Percentiles rank a stretch among this genome's conserved stretches.
Evolutionary conservation across 345 rosid genomes (phyloP).

Genomic region (Dimocarpus longan): DNA sequence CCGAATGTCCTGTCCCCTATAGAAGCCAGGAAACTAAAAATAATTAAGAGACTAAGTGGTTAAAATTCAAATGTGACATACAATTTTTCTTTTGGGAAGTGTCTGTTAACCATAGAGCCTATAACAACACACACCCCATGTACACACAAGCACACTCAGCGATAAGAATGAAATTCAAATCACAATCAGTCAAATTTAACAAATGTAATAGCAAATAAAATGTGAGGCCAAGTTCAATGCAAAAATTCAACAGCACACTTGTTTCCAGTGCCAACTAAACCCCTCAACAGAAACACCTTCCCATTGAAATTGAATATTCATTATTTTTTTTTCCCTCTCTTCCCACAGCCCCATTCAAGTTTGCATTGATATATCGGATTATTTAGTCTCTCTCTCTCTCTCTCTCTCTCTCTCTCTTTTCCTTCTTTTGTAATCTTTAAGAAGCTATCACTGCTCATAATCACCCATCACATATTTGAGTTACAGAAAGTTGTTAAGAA

Average conservation of each 20-base stretch:
- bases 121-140: background rate
- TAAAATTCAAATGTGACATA: background rate
- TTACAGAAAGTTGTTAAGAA: conserved; percentile 8
- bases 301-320: background rate
- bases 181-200: background rate
- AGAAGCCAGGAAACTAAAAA: conserved; percentile 24
- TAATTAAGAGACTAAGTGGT: background rate
- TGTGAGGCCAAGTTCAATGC: background rate
- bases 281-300: background rate
- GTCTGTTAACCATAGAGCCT: background rate
- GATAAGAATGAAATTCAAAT: background rate
- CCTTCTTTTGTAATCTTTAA: background rate
- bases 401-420: too few relatives aligned
- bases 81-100: background rate
- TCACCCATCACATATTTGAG: background rate
- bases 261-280: background rate
- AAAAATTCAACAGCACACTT: background rate
- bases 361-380: background rate
- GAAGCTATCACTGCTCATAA: background rate
- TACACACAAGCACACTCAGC: background rate
- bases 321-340: background rate
- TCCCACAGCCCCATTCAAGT: background rate
- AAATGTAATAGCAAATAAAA: background rate
- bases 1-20: conserved; percentile 93
- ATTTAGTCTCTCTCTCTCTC: background rate